Base-by-base conservation (phyloP, 225 moss, liverwort and hornwort species). In the Anthoceros angustus region DNA sequence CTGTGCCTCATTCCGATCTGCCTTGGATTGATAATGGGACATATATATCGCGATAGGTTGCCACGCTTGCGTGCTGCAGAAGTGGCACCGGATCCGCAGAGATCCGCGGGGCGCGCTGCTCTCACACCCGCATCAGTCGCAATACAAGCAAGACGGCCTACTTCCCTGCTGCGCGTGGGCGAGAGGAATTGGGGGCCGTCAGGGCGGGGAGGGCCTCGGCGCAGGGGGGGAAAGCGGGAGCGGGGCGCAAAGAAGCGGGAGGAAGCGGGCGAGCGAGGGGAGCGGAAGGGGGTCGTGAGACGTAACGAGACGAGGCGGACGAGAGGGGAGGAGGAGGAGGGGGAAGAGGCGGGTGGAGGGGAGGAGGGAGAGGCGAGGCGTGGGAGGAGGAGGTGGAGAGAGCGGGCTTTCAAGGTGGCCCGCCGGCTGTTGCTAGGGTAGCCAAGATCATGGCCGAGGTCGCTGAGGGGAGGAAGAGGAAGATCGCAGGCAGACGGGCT, bases 11-110 rank as follows among this genome's bases (percentile, higher is more conserved):
- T 80, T 95, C 90, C 94, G 90, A 84, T 95, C 90, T 88, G 90
- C 94, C 82, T 84, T 95, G 73, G 82, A 84, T 88, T 86, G 94
- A 77, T 85, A 75, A 85, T 95, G 90, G 94, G 94, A 90, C 94
- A 95, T 95, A 91, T 95, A 95, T 91, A 82, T 83, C 72, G 87
- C 74, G 84, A 86, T 85, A 83, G 70, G 77, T 81, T 80, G 76
- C 78, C 76, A 76, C 75, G 80, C 70, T 82, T n/a, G n/a, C n/a
- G n/a, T 77, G 66, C 70, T 73, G 69, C 50, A 79, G 78, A 66
- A 80, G 77, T 83, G 16, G 69, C 20, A 69, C 78, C 81, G 79
- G 84, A 93, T 84, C 86, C 72, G 32, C n/a, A n/a, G 69, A 76
- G 92, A 92, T 87, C 87, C 87, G 83, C 78, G 49, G 4, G 49